Base-by-base conservation (phyloP, 2,329 filamentous ascomycete genomes). In the Epichloe gansuensis region DNA sequence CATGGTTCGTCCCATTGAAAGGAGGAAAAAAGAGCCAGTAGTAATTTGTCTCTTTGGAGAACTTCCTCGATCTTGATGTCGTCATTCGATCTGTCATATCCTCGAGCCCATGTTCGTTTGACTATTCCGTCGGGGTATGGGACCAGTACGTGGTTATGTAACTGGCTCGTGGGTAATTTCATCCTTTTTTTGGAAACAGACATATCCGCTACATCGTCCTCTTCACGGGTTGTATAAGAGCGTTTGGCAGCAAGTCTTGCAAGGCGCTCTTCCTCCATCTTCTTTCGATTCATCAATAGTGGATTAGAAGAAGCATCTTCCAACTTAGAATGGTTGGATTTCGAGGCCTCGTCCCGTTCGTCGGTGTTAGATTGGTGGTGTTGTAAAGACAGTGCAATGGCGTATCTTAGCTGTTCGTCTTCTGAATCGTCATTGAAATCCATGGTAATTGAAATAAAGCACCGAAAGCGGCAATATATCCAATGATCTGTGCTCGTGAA, bases 11-110 rank as follows among this genome's bases (percentile, higher is more conserved):
- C 85, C 82, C 87, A 93, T 63, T 91, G 81, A 59, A 86, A 97
- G 0, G 91, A 87, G 59, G 89, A 95, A 5, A 97, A 70, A 0
- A 97, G 78, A 1, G 88, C 90, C 40, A 89, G 78, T 49, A 86
- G 73, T 8, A 97, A 72, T 12, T 82, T 75, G 2, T 79, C 69
- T 55, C 80, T 83, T 64, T 95, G 85, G 1, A 96, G 68, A 0
- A 96, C 78, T 64, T 96, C 89, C 60, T 95, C 88, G 41, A 97
- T 82, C 54, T 82, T 93, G 63, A 97, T 88, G 56, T 95, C 88
- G 55, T 89, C 77, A 4, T 71, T 72, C 0, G 65, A 72, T 38
- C 86, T 75, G 2, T 76, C 71, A 56, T 78, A 80, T 3, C 84
- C 82, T 38, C 72, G 72, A 0, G 80, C 81, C 80, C 85, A 91